Conservation (phyloP, 2,329 filamentous ascomycete species). For the Helicocarpus griseus region DNA sequence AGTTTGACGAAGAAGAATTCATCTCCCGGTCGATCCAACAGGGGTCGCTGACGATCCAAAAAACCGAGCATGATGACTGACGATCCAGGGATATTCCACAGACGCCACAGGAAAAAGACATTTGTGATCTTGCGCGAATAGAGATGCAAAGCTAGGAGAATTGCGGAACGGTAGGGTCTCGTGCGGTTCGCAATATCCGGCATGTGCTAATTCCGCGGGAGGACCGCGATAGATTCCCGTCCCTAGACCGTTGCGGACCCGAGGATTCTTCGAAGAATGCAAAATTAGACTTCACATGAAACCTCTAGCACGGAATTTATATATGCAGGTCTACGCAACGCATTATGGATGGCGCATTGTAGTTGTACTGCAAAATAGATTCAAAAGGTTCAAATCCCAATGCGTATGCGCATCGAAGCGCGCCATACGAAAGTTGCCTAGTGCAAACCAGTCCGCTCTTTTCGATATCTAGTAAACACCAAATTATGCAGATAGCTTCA, state of each 20-base stretch:
- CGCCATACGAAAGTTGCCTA: not conserved
- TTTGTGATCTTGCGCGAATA: not conserved
- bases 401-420: not conserved
- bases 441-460: not conserved
- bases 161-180: not conserved
- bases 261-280: not conserved
- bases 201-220: not conserved
- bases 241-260: not conserved
- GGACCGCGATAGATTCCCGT: not conserved
- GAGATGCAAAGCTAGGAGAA: not conserved
- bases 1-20: not conserved
- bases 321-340: not conserved
- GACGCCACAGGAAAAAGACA: not conserved
- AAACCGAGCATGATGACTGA: not conserved
- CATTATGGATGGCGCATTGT: not conserved
- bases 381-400: not conserved
- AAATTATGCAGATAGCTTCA: not conserved
- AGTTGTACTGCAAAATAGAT: not conserved
- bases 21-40: not conserved
- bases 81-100: not conserved
- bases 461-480: not conserved
- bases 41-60: conserved; percentile 7
- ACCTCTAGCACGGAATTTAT: not conserved
- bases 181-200: not conserved
- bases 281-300: conserved; percentile 1